Conservation (phyloP, 768 basidiomycete species). For the Lyophyllum semitale region DNA sequence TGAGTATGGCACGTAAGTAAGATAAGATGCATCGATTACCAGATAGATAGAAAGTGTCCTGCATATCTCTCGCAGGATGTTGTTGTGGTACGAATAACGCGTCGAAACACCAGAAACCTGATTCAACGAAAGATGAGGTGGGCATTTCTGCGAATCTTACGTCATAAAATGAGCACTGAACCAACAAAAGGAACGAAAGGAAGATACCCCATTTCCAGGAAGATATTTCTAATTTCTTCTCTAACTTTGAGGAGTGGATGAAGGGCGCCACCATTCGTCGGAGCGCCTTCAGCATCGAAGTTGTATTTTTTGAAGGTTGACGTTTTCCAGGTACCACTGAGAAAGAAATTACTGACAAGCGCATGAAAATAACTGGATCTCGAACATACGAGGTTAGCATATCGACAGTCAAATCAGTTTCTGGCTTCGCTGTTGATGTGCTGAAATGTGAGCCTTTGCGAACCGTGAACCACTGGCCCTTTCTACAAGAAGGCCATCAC, state of each 20-base stretch:
- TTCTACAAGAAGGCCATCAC: slow-evolving; percentile 50
- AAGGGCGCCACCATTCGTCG: slow-evolving; percentile 86
- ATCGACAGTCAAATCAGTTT: slow-evolving; percentile 95
- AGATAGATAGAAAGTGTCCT: slow-evolving; percentile 98
- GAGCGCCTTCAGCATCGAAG: slow-evolving; percentile 94
- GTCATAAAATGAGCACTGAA: background rate
- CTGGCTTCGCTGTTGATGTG: slow-evolving; percentile 88
- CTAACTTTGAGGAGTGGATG: slow-evolving; percentile 97
- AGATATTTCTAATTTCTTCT: slow-evolving; percentile 96
- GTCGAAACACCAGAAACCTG: slow-evolving; percentile 99
- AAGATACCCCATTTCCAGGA: slow-evolving; percentile 96
- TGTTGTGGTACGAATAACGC: slow-evolving; percentile 98
- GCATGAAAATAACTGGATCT: background rate
- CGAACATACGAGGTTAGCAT: slow-evolving; percentile 85
- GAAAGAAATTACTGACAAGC: slow-evolving; percentile 3
- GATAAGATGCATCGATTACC: slow-evolving; percentile 45
- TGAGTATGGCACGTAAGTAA: background rate
- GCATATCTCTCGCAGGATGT: slow-evolving; percentile 95
- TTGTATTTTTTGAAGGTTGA: slow-evolving; percentile 97
- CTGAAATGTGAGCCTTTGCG: slow-evolving; percentile 85
- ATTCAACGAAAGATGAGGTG: slow-evolving; percentile 93
- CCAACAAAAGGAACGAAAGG: background rate
- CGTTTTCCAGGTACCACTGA: slow-evolving; percentile 92
- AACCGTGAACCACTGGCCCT: slow-evolving; percentile 93
- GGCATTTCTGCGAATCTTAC: slow-evolving; percentile 97